Evolutionary conservation across 352 stramenopile genomes (phyloP), one percentile per base, ranked within the genome.

Genomic region (Globisporangium recalcitrans): DNA sequence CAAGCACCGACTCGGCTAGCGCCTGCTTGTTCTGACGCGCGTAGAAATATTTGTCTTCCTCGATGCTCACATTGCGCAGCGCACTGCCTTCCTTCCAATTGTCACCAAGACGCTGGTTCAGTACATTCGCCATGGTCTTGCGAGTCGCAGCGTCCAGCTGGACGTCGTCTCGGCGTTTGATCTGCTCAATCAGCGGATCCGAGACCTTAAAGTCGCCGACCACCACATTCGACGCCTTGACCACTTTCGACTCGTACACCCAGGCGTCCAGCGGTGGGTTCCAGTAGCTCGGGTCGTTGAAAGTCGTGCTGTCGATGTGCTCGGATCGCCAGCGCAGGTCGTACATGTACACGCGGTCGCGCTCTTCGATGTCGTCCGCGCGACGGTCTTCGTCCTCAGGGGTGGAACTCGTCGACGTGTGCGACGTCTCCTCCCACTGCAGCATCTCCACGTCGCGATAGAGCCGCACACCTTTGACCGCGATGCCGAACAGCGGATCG

Each of bases 351-450:
- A 79, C 80, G n/a, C 80, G 71, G 49, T 92, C 83, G 16, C 71
- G 73, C 8, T 86, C 71, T 13, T 83, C 70, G n/a, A 81, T 75
- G 1, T 14, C 31, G 21, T 44, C 59, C 14, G 74, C 65, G 4
- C 71, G 69, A 2, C 63, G 66, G 48, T 84, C 76, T 27, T 87
- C 75, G 42, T 82, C 75, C 31, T 80, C 71, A 1, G 65, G 69
- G 38, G 64, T 80, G 36, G 65, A 75, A 5, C 31, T 36, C 27
- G 68, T 84, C 36, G 72, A 80, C 11, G 71, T 80, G 69, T 92
- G 80, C 13, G 72, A 80, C 22, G 78, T 90, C 53, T 93, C 84
- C 31, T 91, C 80, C 84, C 84, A 93, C 63, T 93, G 84, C 51
- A 91, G 61, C 84, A 91, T 93, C 65, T 93, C 82, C 52, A 93